Base-by-base conservation (phyloP, 768 basidiomycete species). In the Mycena alexandri region DNA sequence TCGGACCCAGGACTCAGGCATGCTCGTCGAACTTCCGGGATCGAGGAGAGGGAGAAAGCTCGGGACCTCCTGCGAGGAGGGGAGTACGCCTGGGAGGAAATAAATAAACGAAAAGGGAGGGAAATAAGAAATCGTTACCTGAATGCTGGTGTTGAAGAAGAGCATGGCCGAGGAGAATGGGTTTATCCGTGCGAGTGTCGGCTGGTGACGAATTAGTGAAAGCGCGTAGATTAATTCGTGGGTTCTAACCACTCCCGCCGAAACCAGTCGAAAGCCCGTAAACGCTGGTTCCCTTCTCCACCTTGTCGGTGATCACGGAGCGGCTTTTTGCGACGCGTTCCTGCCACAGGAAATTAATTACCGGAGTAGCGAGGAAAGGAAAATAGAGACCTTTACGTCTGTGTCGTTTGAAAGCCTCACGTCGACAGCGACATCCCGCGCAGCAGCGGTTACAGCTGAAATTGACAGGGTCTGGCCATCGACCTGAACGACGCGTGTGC, bases 1-100 rank as follows among this genome's bases (percentile, higher is more conserved):
- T 29, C 93, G 87, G 51, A 95, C 94, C 92, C 95, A 95, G 4
- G 94, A 82, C 68, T 93, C 90, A 3, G 94, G 94, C 93, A 96
- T 95, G 57, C 82, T 87, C 36, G 88, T 88, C 13, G 90, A 87
- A 42, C 86, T 80, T 13, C 83, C 81, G 0, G 90, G 90, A 71
- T 94, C 92, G 19, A 87, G 82, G 29, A 94, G 84, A 12, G 93
- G 90, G 5, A 94, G 81, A 19, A 80, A 80, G 51, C 82, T 72
- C 8, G 82, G 82, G 8, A 82, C 74, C 6, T 84, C 76, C 22
- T 79, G 79, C 12, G 88, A 85, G 5, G 87, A 84, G 42, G 91
- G 86, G 13, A 93, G 81, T 17, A 93, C 79, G n/a, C 69, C 69
- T 70, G 13, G 46, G 19, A 44, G 33, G 4, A 38, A 46, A 29